These are phyloP conservation scores for Saccharomyces hybrid DNA, from an alignment of 1,139 yeast genomes.

Conservation along the genomic window DNA sequence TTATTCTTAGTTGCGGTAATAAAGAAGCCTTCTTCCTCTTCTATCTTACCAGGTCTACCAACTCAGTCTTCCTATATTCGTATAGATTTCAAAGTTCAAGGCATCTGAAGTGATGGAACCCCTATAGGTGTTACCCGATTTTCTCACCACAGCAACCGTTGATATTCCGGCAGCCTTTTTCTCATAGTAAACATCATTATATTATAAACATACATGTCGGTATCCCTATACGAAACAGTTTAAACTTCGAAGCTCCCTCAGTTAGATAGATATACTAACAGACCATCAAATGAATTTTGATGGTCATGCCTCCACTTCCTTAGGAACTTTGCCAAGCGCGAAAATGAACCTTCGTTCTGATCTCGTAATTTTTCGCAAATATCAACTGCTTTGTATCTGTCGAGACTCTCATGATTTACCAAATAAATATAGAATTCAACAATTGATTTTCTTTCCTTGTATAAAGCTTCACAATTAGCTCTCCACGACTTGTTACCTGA, in stretches of 20 bases:
- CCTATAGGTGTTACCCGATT: neutral
- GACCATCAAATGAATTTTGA: slow-evolving; percentile 17
- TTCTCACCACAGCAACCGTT: neutral
- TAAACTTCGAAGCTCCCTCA: neutral
- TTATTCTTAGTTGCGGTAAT: neutral
- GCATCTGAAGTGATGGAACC: neutral
- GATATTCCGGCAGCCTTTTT: neutral
- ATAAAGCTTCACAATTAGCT: slow-evolving; percentile 15
- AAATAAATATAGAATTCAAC: slow-evolving; percentile 28
- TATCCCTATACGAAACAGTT: neutral
- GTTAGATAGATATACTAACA: slow-evolving; percentile 3
- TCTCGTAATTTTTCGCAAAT: slow-evolving; percentile 16
- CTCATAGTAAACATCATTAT: neutral
- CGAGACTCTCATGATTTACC: slow-evolving; percentile 19
- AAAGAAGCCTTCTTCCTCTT: neutral
- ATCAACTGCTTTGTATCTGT: slow-evolving; percentile 24
- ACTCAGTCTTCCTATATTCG: neutral
- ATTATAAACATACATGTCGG: neutral
- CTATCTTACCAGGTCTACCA: neutral
- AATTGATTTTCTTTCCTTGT: slow-evolving; percentile 25
- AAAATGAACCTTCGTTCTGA: slow-evolving; percentile 8
- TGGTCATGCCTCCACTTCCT: slow-evolving; percentile 23
- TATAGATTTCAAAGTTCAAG: neutral
- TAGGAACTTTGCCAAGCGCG: slow-evolving; percentile 16
- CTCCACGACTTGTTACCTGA: slow-evolving; percentile 27